Base-by-base conservation (phyloP, 352 stramenopile species). In the Pythium rishiriense region DNA sequence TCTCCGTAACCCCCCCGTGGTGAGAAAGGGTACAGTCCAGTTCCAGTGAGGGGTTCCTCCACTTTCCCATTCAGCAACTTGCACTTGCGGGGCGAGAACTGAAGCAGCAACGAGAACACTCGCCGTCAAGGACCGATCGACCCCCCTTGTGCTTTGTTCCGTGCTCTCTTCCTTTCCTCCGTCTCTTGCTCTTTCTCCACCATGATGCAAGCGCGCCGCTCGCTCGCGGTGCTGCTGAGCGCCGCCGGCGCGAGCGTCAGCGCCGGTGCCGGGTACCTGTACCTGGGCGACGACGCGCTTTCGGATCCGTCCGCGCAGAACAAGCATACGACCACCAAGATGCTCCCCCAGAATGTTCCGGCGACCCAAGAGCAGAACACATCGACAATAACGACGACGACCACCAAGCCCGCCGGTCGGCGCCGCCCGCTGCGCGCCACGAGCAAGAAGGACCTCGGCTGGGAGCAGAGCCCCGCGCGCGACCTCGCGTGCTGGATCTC, bases 401-500 rank as follows among this genome's bases (percentile, higher is more conserved):
- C 53, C 28, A 3, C 64, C 54, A 66, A 49, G 48, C 61, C 48
- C 11, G 8, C 50, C 31, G 28, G 45, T 4, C 55, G 54, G 0
- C 51, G 61, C 14, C 59, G 64, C n/a, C 63, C 68, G 31, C 45
- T 79, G 35, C 74, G 70, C 29, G 70, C 72, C 21, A 73, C 73
- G 42, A 83, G 75, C 22, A 83, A 76, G 66, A 72, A 83, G 43
- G 81, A 85, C 43, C 68, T 90, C 14, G 81, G 79, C 11, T 70
- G 89, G 60, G 79, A 90, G 47, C 83, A 92, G 70, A 92, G 83
- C 71, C 64, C 85, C 28, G 70, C 73, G 25, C 79, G 83, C 45
- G 79, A 92, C 43, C 58, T 92, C 37, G 83, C 79, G 29, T 88
- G 81, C 53, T 87, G 77, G 71, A 70, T 88, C 35, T 87, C 83